A percentile compares a stretch with the other conserved stretches of the same genome.
These are phyloP conservation scores for Hippophae gyantsensis DNA, from an alignment of 306 rosid species.

Conservation along the genomic window DNA sequence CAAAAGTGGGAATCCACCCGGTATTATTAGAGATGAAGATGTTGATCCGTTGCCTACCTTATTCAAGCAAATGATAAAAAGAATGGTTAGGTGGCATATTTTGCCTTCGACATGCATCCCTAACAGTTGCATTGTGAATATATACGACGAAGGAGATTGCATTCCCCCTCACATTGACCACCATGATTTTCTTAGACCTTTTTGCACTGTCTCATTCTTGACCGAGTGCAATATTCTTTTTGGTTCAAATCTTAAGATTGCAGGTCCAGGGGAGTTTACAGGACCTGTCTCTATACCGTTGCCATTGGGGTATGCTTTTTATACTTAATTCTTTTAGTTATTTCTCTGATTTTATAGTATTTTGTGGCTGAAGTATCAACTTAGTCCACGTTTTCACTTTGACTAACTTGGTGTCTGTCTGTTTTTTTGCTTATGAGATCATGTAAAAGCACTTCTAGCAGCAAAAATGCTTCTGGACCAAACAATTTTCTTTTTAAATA, in stretches of 20 bases:
- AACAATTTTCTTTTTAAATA: too few species aligned
- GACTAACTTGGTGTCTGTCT: too few species aligned
- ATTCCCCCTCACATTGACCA: slow-evolving; percentile 95
- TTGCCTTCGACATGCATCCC: slow-evolving; percentile 86
- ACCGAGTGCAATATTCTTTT: slow-evolving; percentile 80
- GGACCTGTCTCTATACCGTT: slow-evolving; percentile 54
- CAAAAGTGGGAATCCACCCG: slow-evolving; percentile 85
- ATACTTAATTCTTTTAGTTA: neutral
- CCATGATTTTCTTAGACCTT: slow-evolving; percentile 92
- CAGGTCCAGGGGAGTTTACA: slow-evolving; percentile 67
- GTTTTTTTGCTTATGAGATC: too few species aligned
- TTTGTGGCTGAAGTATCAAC: too few species aligned
- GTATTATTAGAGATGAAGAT: slow-evolving; percentile 44
- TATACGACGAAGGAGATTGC: slow-evolving; percentile 90
- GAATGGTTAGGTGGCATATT: slow-evolving; percentile 83
- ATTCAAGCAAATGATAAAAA: slow-evolving; percentile 85
- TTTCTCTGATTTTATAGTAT: too few species aligned
- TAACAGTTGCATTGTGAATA: slow-evolving; percentile 91
- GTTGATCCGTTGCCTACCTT: slow-evolving; percentile 77
- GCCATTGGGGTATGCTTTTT: slow-evolving; percentile 65
- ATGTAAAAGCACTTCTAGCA: too few species aligned
- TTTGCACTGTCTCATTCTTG: slow-evolving; percentile 91
- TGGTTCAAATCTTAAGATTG: slow-evolving; percentile 52
- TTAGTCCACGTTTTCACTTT: too few species aligned
- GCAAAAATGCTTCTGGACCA: too few species aligned